Percentiles rank a stretch among this genome's conserved stretches.
Conservation (phyloP, 2,329 filamentous ascomycete species). For the Aureobasidium mangrovei region DNA sequence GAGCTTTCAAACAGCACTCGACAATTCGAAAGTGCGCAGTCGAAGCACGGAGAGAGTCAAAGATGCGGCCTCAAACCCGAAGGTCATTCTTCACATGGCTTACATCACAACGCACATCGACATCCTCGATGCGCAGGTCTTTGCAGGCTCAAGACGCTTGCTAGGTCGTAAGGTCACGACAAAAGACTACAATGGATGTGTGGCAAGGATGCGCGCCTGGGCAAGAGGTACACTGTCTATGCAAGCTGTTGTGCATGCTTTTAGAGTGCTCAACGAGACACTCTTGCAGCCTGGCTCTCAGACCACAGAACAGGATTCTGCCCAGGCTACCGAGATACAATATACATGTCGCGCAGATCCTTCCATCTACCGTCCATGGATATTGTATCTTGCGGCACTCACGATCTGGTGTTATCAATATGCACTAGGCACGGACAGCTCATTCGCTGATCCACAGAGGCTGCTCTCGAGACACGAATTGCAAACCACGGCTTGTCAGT, state of each 20-base stretch:
- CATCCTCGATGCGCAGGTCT: conserved; percentile 90
- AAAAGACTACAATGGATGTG: conserved; percentile 69
- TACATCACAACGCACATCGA: conserved; percentile 97
- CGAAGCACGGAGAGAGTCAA: conserved; percentile 30
- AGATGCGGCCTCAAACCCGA: conserved; percentile 72
- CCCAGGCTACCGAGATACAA: conserved; percentile 30
- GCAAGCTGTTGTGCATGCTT: conserved; percentile 81
- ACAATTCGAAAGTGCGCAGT: conserved; percentile 35
- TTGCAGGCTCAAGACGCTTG: conserved; percentile 72
- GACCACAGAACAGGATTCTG: background rate
- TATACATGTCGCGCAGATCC: conserved; percentile 84
- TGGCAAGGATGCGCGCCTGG: conserved; percentile 79
- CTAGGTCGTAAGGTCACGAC: conserved; percentile 74
- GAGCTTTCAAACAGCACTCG: conserved; percentile 74
- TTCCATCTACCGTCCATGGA: conserved; percentile 82
- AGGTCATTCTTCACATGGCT: conserved; percentile 78
- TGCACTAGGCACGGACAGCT: conserved; percentile 35
- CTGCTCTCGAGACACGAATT: background rate
- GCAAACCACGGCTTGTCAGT: background rate
- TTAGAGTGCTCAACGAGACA: conserved; percentile 75
- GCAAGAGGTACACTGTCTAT: conserved; percentile 75
- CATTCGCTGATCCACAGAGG: background rate
- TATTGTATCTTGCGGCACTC: conserved; percentile 79
- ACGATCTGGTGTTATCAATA: conserved; percentile 92
- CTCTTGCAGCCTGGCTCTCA: conserved; percentile 45